Evolutionary conservation across 768 basidiomycete genomes (phyloP), one percentile per base, ranked within the genome.

Genomic region (Pulveroboletus frians): DNA sequence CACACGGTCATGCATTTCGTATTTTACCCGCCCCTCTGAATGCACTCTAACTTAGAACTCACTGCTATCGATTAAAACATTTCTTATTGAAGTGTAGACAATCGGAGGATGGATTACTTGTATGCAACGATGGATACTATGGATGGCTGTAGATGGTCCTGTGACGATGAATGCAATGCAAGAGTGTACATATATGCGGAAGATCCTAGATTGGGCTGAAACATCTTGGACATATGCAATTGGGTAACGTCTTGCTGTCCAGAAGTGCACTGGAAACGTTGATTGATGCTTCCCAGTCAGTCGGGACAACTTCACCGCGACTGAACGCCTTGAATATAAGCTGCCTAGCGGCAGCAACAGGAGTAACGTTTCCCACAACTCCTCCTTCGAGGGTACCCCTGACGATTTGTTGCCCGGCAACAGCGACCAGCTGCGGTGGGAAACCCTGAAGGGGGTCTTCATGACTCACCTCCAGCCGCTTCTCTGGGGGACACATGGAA

Each of bases 381-480:
- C 80, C 77, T 0, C 75, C 76, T 1, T 39, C 54, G 4, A 62
- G 58, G 0, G 53, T 65, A 0, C 81, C 81, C 18, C 75, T 71
- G 8, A 80, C 64, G 35, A 84, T 78, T 0, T 75, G 81, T 55
- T 81, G 81, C 23, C 70, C 59, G 0, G 82, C 81, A 2, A 75
- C 52, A 0, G 48, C 47, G 8, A 84, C 49, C 15, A 84, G 62
- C 2, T 62, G 57, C 0, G 49, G 20, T 0, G 79, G 79, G 1
- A 80, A 60, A 9, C 43, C 21, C 5, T 42, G 39, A 11, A 66
- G 48, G 0, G 46, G 49, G 15, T 52, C 46, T 5, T 13, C 3
- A n/a, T 8, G 5, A 4, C 36, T 5, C 20, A 0, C 37, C 48
- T 54, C 66, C 30, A 46, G 49, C 9, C 37, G 45, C 44, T 67